Percentiles rank a stretch among this genome's conserved stretches.
phyloP scores from a whole-genome alignment of 2,329 filamentous ascomycete species.

The Diaporthe amygdali region DNA sequence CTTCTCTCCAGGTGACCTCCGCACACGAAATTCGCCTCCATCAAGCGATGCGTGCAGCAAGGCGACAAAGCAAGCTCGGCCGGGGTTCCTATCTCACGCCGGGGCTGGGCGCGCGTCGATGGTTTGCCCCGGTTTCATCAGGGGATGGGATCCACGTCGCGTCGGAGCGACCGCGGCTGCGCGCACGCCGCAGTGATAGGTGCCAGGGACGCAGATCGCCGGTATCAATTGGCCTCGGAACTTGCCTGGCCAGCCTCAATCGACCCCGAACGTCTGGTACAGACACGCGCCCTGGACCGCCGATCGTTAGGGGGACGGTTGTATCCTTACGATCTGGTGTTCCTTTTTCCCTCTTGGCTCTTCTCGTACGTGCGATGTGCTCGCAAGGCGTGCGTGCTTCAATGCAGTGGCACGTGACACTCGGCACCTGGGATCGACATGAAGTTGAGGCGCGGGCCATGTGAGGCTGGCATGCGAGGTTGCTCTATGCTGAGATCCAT shows the following conservation, averaged over 20 bases:
- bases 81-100: not conserved
- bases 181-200: not conserved
- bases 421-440: not conserved
- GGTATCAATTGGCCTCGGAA: not conserved
- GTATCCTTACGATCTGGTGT: not conserved
- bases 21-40: not conserved
- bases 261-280: not conserved
- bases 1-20: not conserved
- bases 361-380: not conserved
- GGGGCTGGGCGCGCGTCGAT: not conserved
- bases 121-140: not conserved
- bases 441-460: not conserved
- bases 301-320: not conserved
- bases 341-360: not conserved
- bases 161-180: not conserved
- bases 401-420: not conserved
- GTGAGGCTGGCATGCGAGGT: not conserved
- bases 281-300: not conserved
- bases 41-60: not conserved
- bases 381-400: not conserved
- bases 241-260: slow-evolving; percentile 9
- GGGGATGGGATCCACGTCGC: not conserved
- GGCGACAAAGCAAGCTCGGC: not conserved
- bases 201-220: not conserved
- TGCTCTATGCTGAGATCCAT: not conserved